Evolutionary conservation across 192 early-diverging fungal species (phyloP), one percentile per base, ranked within the genome.

Genomic region (Rhizophagus prolifer): DNA sequence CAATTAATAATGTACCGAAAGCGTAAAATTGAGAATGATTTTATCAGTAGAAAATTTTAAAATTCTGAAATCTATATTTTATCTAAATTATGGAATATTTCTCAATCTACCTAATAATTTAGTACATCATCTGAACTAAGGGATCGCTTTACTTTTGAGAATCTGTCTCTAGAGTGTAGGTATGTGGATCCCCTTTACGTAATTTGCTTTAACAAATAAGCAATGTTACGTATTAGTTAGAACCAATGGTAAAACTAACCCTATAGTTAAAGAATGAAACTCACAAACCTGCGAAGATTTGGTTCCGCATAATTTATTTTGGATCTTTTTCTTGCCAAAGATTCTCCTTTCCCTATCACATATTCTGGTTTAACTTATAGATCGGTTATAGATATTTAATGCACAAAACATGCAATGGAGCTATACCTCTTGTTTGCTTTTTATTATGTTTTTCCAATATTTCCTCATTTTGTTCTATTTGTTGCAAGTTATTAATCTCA

Each of bases 261-360:
- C 36, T 38, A 54, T 54, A 62, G 2, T 62, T 62, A 7, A 4
- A 26, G 2, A 62, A 62, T 10, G 1, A 26, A 28, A 62, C 2
- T 0, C 2, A 62, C 60, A 12, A 28, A 62, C 60, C 26, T 62
- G n/a, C 60, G 60, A 62, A 62, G 60, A 25, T 62, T 62, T 26
- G 60, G 60, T 25, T 62, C 60, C 9, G 60, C 60, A 25, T 62
- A 62, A 62, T 62, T 62, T 62, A 62, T n/a, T 62, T 28, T 10
- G 23, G 23, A 26, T 62, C 60, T 62, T 25, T 28, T 62, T 28
- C 60, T 23, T 62, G 16, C 47, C 47, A 12, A 3, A 54, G 47
- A 54, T 54, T 54, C 47, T 54, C 14, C 47, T 13, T 54, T 26
- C 60, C 16, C 12, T 10, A 19, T 19, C 47, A 54, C 16, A 14